phyloP scores from a whole-genome alignment of 345 rosid genomes.

The Populus nigra region DNA sequence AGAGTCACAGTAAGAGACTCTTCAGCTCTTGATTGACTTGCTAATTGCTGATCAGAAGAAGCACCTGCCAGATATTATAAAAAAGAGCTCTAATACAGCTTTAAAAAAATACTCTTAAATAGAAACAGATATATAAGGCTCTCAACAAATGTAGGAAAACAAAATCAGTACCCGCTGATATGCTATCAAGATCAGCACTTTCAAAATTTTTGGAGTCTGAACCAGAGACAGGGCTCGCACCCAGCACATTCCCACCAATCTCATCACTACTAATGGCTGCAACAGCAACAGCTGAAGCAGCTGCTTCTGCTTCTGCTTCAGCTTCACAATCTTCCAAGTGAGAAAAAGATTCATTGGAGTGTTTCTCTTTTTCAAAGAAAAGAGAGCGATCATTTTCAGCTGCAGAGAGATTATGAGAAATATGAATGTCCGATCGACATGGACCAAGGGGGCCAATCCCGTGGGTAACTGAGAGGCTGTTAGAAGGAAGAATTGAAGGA shows the following conservation, averaged over 20 bases:
- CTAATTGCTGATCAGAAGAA: constrained; percentile 45
- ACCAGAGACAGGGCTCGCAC: constrained; percentile 45
- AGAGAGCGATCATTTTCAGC: constrained; percentile 50
- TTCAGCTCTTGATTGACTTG: constrained; percentile 67
- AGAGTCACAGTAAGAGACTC: constrained; percentile 84
- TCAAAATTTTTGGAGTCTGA: constrained; percentile 61
- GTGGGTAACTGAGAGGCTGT: constrained; percentile 45
- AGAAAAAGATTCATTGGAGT: constrained; percentile 45
- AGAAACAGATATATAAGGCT: constrained; percentile 3
- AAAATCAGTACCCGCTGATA: constrained; percentile 34
- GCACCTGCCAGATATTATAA: constrained; percentile 41
- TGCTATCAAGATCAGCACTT: constrained; percentile 47
- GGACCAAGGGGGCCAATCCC: constrained; percentile 62
- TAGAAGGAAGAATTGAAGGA: constrained; percentile 62
- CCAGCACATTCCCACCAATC: constrained; percentile 48
- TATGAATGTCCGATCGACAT: constrained; percentile 45
- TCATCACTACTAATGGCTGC: constrained; percentile 90
- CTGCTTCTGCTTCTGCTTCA: constrained; percentile 63
- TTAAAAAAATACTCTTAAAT: constrained; percentile 1
- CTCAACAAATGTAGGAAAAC: neutral
- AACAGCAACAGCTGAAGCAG: constrained; percentile 91
- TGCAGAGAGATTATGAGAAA: constrained; percentile 40
- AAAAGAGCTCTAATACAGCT: constrained; percentile 4
- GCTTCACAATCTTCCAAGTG: constrained; percentile 73
- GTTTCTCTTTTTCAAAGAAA: constrained; percentile 72